Evolutionary conservation across 305 asterid genomes (phyloP), one percentile per base, ranked within the genome.

Genomic region (Striga hermonthica): DNA sequence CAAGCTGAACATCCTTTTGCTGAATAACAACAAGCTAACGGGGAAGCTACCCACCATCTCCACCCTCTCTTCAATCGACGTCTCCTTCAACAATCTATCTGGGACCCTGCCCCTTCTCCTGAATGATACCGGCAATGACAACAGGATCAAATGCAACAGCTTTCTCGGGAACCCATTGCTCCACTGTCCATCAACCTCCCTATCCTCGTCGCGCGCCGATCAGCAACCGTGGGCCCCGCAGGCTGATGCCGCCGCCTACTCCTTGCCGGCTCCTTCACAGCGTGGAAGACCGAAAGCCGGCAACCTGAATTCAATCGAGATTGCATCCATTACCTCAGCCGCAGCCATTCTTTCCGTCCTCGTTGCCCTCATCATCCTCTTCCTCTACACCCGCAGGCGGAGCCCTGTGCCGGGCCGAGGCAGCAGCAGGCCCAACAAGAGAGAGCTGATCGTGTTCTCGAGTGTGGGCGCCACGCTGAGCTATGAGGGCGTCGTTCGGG

Each of bases 261-360:
- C 72, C 31, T 39, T 72, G 12, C 34, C 86, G 62, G 84, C 84
- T 35, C 57, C 84, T 3, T 59, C 73, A 44, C 44, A 75, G 57
- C 31, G 2, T 2, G 66, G 81, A 12, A 28, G 67, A 7, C 80
- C 49, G 53, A 71, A 48, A 62, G 60, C 39, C 31, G 70, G 83
- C 11, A 64, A 67, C 35, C 75, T 84, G 72, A 86, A 79, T 78
- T 84, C 97, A 2, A 74, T 90, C 34, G 95, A 88, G 81, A 84
- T 93, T 45, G 94, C 96, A 34, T 86, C 95, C 5, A 84, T 93
- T 60, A 74, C 90, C 10, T 87, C 95, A 39, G 95, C 95, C 10
- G 88, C 95, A 9, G 95, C 91, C 39, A 85, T 93, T 55, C 74
- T 93, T 15, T 82, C 90, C 0, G 97, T 88, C 55, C 87, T 93